phyloP scores from a whole-genome alignment of 352 stramenopile genomes.

The Phytophthora tubulina region DNA sequence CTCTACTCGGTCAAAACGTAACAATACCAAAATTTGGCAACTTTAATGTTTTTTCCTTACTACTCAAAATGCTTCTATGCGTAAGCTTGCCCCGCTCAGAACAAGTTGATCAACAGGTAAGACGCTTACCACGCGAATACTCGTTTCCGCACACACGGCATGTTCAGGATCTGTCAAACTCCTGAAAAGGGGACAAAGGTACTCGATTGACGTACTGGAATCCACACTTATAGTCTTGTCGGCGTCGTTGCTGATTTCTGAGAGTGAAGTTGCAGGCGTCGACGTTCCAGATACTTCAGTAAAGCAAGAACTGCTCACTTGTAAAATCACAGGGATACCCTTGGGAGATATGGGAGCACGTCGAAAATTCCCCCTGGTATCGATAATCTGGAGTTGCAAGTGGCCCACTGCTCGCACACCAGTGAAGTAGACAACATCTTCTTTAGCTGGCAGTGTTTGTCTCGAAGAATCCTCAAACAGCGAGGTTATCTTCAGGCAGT shows the following conservation, averaged over 20 bases:
- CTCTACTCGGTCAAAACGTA: constrained; percentile 57
- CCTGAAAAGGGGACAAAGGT: constrained; percentile 41
- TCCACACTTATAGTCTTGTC: constrained; percentile 6
- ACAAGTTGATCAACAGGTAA: constrained; percentile 42
- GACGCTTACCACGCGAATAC: constrained; percentile 35
- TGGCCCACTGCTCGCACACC: constrained; percentile 41
- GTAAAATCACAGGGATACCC: constrained; percentile 44
- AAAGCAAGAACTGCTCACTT: constrained; percentile 45
- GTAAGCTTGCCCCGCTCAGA: constrained; percentile 46
- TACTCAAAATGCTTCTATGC: constrained; percentile 13
- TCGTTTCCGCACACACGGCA: constrained; percentile 14
- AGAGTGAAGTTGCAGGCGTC: too few relatives aligned
- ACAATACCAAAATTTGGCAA: not conserved
- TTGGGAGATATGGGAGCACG: constrained; percentile 22
- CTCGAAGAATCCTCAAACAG: constrained; percentile 52
- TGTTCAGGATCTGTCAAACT: not conserved
- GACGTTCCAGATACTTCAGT: constrained; percentile 1
- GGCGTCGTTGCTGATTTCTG: not conserved
- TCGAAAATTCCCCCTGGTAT: constrained; percentile 11
- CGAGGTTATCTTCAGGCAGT: constrained; percentile 51
- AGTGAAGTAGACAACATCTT: constrained; percentile 41
- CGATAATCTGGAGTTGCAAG: constrained; percentile 42
- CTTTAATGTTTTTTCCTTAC: not conserved
- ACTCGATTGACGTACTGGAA: constrained; percentile 13
- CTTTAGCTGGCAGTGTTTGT: constrained; percentile 17